These are phyloP conservation scores for Coemansia sp. DNA, from an alignment of 192 early-diverging fungal genomes.

Conservation along the genomic window DNA sequence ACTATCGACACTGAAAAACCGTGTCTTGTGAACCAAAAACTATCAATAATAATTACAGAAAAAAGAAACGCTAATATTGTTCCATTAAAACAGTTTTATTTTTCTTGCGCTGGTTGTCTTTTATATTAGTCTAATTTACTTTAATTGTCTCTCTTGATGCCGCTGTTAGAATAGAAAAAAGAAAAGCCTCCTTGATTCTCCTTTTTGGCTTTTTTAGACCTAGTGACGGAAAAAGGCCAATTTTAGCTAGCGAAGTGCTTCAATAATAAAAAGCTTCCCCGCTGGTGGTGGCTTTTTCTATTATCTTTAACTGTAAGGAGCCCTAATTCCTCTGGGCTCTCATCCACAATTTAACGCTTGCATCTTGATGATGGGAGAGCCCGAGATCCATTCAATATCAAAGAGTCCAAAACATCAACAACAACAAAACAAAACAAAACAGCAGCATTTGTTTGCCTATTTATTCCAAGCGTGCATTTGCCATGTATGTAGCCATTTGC, in stretches of 20 bases:
- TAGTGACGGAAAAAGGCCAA: too few species aligned
- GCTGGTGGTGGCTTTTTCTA: not conserved
- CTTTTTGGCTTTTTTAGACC: too few species aligned
- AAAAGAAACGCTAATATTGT: constrained; percentile 7
- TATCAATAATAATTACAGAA: constrained; percentile 2
- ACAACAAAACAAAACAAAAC: too few species aligned
- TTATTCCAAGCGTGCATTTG: too few species aligned
- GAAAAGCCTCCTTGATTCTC: not conserved
- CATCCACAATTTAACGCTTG: too few species aligned
- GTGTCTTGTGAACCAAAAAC: not conserved
- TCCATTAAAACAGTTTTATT: not conserved
- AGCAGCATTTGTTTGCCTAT: too few species aligned
- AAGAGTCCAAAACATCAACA: too few species aligned
- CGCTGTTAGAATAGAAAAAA: too few species aligned
- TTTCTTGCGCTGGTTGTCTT: not conserved
- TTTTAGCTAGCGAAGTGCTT: too few species aligned
- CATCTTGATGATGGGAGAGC: too few species aligned
- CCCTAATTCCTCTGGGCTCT: not conserved
- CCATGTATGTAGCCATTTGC: not conserved
- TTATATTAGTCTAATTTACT: constrained; percentile 1
- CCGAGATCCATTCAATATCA: too few species aligned
- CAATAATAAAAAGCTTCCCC: too few species aligned
- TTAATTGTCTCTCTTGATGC: not conserved
- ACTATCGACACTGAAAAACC: not conserved
- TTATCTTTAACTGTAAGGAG: not conserved